phyloP scores from a whole-genome alignment of 805 yeast species.

The Lipomyces yamanashiensis region DNA sequence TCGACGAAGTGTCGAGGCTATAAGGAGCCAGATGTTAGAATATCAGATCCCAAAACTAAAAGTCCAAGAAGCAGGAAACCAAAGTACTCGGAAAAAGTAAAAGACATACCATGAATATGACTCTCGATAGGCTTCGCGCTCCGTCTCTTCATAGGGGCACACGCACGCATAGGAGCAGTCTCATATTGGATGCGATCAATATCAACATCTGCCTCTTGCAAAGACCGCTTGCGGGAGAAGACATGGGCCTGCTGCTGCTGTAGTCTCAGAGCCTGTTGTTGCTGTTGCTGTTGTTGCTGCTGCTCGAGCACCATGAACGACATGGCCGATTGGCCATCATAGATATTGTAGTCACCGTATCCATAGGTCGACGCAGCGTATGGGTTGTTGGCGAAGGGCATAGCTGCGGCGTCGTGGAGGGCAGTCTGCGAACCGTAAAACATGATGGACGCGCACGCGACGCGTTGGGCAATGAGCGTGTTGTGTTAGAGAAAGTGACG shows the following conservation, averaged over 20 bases:
- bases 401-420: constrained; percentile 7
- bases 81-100: too few species aligned
- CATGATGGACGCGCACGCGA: constrained; percentile 10
- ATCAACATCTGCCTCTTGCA: constrained; percentile 34
- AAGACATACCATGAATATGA: constrained; percentile 25
- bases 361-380: constrained; percentile 2
- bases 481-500: background rate
- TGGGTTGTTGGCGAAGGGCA: constrained; percentile 11
- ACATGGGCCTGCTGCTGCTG: constrained; percentile 45
- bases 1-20: constrained; percentile 21
- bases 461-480: background rate
- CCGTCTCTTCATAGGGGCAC: constrained; percentile 23
- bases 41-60: background rate
- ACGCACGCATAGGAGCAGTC: constrained; percentile 1
- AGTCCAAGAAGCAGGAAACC: background rate
- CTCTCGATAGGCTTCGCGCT: constrained; percentile 30
- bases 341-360: constrained; percentile 8
- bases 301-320: background rate
- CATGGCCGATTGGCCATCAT: background rate
- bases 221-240: constrained; percentile 53
- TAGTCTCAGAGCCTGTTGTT: background rate
- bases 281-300: constrained; percentile 11
- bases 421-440: constrained; percentile 6
- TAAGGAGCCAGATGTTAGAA: background rate
- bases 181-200: background rate